These are phyloP conservation scores for Aegilops bicornis DNA, from an alignment of 176 grass and related monocot genomes.

Conservation along the genomic window DNA sequence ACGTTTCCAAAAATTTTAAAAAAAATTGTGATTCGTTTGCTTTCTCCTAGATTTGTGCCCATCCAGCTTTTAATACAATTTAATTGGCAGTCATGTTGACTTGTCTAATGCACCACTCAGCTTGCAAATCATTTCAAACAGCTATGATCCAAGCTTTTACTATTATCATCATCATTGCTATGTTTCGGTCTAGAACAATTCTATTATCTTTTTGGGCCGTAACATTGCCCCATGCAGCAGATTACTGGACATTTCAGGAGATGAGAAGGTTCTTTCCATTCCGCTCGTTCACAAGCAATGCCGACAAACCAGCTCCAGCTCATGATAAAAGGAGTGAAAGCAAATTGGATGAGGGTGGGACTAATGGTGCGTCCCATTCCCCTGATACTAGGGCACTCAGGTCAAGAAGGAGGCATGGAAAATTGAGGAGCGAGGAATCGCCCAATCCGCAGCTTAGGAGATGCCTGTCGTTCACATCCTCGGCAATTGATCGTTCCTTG, in stretches of 20 bases:
- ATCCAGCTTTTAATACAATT: not conserved
- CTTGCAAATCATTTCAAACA: not conserved
- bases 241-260: not conserved
- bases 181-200: not conserved
- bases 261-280: slow-evolving; percentile 81
- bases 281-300: slow-evolving; percentile 56
- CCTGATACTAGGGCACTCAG: slow-evolving; percentile 29
- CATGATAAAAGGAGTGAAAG: slow-evolving; percentile 37
- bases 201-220: not conserved
- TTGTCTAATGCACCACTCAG: not conserved
- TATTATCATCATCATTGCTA: not conserved
- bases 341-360: slow-evolving; percentile 10
- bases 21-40: not conserved
- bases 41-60: not conserved
- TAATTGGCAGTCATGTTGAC: not conserved
- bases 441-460: slow-evolving; percentile 48
- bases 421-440: slow-evolving; percentile 28
- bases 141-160: not conserved
- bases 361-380: slow-evolving; percentile 15
- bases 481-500: slow-evolving; percentile 12
- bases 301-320: not conserved
- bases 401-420: slow-evolving; percentile 28
- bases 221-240: slow-evolving; percentile 9
- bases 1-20: not conserved
- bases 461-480: slow-evolving; percentile 54